phyloP scores from a whole-genome alignment of 805 yeast genomes.

The Metschnikowia baotianmanensis region DNA sequence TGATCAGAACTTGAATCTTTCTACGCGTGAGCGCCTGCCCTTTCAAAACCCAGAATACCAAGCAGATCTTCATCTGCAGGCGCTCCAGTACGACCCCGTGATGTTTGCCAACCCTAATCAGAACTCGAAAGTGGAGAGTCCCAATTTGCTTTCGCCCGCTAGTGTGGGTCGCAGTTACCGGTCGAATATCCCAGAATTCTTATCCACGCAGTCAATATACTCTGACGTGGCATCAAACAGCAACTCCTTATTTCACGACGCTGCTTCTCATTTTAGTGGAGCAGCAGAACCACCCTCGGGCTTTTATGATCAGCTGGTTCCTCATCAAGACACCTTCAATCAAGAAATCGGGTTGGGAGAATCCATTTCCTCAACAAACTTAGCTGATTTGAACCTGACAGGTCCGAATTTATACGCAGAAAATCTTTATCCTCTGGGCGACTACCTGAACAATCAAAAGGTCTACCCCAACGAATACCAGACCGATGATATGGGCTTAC shows the following conservation, averaged over 20 bases:
- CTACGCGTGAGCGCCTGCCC: not conserved
- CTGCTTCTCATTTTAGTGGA: slow-evolving; percentile 30
- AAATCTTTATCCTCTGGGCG: not conserved
- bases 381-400: slow-evolving; percentile 14
- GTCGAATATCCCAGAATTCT: slow-evolving; percentile 12
- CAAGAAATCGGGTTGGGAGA: slow-evolving; percentile 40
- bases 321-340: slow-evolving; percentile 25
- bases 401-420: not conserved
- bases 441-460: not conserved
- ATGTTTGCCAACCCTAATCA: slow-evolving; percentile 16
- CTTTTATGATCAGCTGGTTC: slow-evolving; percentile 6
- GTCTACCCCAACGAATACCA: not conserved
- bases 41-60: not conserved
- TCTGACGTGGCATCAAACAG: slow-evolving; percentile 39
- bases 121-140: slow-evolving; percentile 9
- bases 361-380: slow-evolving; percentile 36
- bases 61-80: not conserved
- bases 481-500: not conserved
- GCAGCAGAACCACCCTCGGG: slow-evolving; percentile 6
- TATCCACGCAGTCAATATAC: slow-evolving; percentile 25
- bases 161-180: slow-evolving; percentile 5
- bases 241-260: slow-evolving; percentile 37
- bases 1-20: slow-evolving; percentile 1
- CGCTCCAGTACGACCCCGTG: slow-evolving; percentile 3
- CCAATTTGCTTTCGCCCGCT: slow-evolving; percentile 21